These are phyloP conservation scores for Thermothelomyces thermophilus DNA, from an alignment of 2,329 filamentous ascomycete genomes.

Conservation along the genomic window DNA sequence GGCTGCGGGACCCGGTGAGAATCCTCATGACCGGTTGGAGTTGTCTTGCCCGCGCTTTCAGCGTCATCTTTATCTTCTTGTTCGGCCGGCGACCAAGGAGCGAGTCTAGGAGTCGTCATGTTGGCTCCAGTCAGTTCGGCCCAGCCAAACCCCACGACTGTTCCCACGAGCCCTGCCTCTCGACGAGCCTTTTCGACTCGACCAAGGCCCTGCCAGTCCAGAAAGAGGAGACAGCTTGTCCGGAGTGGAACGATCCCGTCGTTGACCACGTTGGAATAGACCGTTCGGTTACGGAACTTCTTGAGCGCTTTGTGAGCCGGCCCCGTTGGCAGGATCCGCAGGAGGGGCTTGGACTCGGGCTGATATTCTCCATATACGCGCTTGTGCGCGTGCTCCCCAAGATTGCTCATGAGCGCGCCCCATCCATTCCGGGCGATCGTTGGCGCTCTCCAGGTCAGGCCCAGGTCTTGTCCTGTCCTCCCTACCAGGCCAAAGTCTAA, in stretches of 20 bases:
- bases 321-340: constrained; percentile 84
- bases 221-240: constrained; percentile 90
- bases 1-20: constrained; percentile 64
- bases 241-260: constrained; percentile 93
- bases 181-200: constrained; percentile 90
- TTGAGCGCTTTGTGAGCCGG: constrained; percentile 81
- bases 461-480: constrained; percentile 91
- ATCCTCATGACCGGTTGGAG: constrained; percentile 33
- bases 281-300: constrained; percentile 82
- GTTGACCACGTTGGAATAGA: constrained; percentile 97
- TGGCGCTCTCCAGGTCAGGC: constrained; percentile 87
- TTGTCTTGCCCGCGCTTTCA: constrained; percentile 29
- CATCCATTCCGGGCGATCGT: constrained; percentile 79
- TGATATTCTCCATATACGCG: constrained; percentile 54
- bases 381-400: constrained; percentile 61
- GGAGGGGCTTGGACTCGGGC: constrained; percentile 78
- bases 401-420: constrained; percentile 77
- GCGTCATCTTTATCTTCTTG: constrained; percentile 26
- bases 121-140: constrained; percentile 78
- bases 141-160: constrained; percentile 90
- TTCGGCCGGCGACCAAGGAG: constrained; percentile 37
- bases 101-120: constrained; percentile 40
- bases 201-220: constrained; percentile 92
- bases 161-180: constrained; percentile 87
- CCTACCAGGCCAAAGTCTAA: constrained; percentile 94